Conservation (phyloP, 106 monocot species). For the Dendrobium huoshanense region DNA sequence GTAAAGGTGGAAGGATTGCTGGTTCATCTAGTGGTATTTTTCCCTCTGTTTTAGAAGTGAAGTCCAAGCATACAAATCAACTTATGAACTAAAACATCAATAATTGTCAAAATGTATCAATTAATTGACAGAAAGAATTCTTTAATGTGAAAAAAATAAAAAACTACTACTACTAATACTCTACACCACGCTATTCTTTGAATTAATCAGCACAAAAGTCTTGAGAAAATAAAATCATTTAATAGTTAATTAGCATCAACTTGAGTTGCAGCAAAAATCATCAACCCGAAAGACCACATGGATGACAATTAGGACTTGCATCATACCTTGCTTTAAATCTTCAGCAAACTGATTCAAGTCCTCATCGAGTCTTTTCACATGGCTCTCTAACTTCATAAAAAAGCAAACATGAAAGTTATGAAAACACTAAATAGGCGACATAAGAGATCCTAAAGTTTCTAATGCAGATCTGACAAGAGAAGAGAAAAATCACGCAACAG, state of each 20-base stretch:
- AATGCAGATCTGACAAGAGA: no score
- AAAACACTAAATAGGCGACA: no score
- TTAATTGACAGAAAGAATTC: not conserved
- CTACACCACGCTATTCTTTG: no score
- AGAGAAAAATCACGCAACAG: not conserved
- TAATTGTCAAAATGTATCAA: not conserved
- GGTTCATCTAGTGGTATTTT: conserved; percentile 89
- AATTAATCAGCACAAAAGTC: not conserved
- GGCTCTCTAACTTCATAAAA: conserved; percentile 78
- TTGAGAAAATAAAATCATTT: not conserved
- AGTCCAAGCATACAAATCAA: not conserved
- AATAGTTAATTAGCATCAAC: not conserved
- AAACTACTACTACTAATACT: no score
- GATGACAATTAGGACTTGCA: not conserved
- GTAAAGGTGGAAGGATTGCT: conserved; percentile 71
- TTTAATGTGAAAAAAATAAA: no score
- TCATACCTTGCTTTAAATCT: conserved; percentile 93
- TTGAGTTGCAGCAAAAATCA: not conserved
- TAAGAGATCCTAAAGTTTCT: no score
- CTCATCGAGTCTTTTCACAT: conserved; percentile 92
- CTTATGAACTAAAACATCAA: not conserved
- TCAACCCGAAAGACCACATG: not conserved
- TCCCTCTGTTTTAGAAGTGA: conserved; percentile 38
- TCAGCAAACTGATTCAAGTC: conserved; percentile 93
- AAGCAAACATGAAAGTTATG: no score